Conservation (phyloP, 306 rosid genomes). For the Sesbania bispinosa region DNA sequence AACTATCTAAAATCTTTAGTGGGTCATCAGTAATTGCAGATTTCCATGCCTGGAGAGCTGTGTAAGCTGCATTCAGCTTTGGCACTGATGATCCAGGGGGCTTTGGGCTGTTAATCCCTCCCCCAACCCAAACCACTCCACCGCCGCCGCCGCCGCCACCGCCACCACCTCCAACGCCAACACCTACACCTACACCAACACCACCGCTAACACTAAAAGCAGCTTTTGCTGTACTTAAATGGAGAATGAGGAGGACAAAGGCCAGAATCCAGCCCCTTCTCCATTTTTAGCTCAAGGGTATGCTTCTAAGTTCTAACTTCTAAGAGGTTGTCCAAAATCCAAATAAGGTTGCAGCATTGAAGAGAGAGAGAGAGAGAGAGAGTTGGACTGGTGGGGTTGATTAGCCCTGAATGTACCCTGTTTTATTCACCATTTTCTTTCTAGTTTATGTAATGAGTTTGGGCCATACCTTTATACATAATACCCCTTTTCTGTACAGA, state of each 20-base stretch:
- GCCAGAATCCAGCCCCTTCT: conserved; percentile 37
- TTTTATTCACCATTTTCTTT: conserved; percentile 12
- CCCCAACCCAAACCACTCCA: conserved; percentile 65
- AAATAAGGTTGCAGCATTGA: conserved; percentile 46
- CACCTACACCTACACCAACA: conserved; percentile 43
- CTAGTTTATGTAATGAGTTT: conserved; percentile 20
- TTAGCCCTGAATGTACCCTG: conserved; percentile 28
- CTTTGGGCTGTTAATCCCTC: conserved; percentile 46
- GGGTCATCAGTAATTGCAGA: conserved; percentile 87
- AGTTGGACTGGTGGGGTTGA: conserved; percentile 46
- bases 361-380: conserved; percentile 41
- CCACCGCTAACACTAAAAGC: conserved; percentile 40
- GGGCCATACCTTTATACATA: conserved; percentile 18
- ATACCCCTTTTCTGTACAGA: conserved; percentile 30
- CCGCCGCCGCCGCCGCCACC: conserved; percentile 30
- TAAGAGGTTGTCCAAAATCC: conserved; percentile 50
- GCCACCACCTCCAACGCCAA: conserved; percentile 29
- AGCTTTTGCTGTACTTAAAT: conserved; percentile 32
- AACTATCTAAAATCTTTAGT: conserved; percentile 44
- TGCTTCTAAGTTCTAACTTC: conserved; percentile 33
- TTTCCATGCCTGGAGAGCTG: conserved; percentile 90
- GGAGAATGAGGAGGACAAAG: conserved; percentile 37
- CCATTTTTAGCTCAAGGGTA: conserved; percentile 52
- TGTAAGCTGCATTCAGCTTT: conserved; percentile 51
- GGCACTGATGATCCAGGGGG: conserved; percentile 50